Percentiles rank a stretch among this genome's conserved stretches.
These are phyloP conservation scores for Blastobotrys apis DNA, from an alignment of 1,139 yeast species.

Conservation along the genomic window DNA sequence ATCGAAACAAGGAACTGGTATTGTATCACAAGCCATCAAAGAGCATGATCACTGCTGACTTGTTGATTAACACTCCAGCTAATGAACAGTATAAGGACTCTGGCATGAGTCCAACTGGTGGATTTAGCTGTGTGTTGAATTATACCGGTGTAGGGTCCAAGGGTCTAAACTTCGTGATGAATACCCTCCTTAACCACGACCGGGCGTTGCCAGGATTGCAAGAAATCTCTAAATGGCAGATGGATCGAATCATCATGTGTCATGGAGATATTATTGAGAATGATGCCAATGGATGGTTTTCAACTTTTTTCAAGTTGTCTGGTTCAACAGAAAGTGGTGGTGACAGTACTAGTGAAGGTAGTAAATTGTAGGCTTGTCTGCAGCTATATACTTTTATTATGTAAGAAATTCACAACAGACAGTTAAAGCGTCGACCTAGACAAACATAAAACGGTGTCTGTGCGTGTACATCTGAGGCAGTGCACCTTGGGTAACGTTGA, in stretches of 20 bases:
- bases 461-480: too few species aligned
- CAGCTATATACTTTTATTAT: too few species aligned
- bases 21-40: constrained; percentile 45
- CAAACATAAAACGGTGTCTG: too few species aligned
- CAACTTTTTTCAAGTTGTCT: constrained; percentile 2
- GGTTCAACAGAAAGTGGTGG: too few species aligned
- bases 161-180: constrained; percentile 6
- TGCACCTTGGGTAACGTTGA: too few species aligned
- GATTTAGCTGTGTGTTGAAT: constrained; percentile 40
- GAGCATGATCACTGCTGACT: constrained; percentile 53
- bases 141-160: constrained; percentile 40
- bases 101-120: constrained; percentile 41
- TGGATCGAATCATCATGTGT: constrained; percentile 49
- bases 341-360: too few species aligned
- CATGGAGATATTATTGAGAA: constrained; percentile 55
- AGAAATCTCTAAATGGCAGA: constrained; percentile 44
- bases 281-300: constrained; percentile 38
- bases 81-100: constrained; percentile 43
- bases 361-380: too few species aligned
- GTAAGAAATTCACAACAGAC: too few species aligned
- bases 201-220: constrained; percentile 31
- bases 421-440: too few species aligned
- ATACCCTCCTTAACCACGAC: constrained; percentile 23
- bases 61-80: constrained; percentile 49
- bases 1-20: constrained; percentile 53